Conservation (phyloP, 108 stramenopile genomes). For the Skeletonema marinoi region DNA sequence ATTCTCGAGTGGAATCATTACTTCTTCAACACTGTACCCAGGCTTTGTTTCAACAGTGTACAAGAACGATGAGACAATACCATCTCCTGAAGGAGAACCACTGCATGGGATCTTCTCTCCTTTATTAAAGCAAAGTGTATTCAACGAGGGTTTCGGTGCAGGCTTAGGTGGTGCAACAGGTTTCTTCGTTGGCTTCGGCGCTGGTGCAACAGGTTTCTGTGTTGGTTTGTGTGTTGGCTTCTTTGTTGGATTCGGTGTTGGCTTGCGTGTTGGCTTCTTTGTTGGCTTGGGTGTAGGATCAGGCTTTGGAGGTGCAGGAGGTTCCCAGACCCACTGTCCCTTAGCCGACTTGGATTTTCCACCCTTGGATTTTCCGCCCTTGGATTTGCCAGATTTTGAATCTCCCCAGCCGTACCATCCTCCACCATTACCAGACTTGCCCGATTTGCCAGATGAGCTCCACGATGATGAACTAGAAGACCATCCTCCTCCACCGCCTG, state of each 20-base stretch:
- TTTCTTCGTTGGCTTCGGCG: neutral
- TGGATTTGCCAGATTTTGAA: neutral
- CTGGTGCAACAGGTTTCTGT: neutral
- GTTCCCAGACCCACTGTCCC: neutral
- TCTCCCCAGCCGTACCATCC: neutral
- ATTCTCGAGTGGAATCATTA: constrained; percentile 18
- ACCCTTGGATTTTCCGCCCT: neutral
- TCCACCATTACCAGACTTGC: neutral
- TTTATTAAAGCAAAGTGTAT: constrained; percentile 18
- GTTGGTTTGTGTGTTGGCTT: neutral
- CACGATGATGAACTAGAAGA: neutral
- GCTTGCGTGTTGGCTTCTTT: neutral
- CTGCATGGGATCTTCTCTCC: neutral
- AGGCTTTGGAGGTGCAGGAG: neutral
- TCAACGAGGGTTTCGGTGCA: neutral
- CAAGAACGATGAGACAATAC: constrained; percentile 11
- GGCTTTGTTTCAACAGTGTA: constrained; percentile 32
- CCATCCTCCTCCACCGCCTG: constrained; percentile 8
- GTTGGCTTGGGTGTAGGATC: neutral
- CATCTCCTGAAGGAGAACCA: neutral
- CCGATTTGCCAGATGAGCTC: neutral
- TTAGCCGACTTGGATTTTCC: neutral
- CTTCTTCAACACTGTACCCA: constrained; percentile 4
- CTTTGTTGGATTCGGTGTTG: neutral
- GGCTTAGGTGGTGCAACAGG: neutral